Base-by-base conservation (phyloP, 1,284 basidiomycete genomes). In the Psilocybe mexicana region DNA sequence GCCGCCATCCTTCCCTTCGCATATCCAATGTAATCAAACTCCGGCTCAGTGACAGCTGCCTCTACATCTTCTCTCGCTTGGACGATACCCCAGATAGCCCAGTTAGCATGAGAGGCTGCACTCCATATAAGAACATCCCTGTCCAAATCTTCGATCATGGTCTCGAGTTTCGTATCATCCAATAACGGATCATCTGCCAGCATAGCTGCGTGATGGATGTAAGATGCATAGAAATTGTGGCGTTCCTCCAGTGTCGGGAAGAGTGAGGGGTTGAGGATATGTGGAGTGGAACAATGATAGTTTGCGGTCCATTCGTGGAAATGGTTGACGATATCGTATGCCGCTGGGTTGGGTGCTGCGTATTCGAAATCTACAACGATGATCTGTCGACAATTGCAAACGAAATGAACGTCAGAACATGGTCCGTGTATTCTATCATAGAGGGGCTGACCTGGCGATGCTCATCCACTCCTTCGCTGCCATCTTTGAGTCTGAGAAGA, bases 291-390 rank as follows among this genome's bases (percentile, higher is more conserved):
- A 5, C 83, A 81, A 69, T 93, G 90, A 72, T 97, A 98, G 73
- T 96, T 83, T 18, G 93, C 90, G 28, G 91, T 91, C 94, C 95
- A 97, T 75, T 97, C 95, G 70, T 93, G 88, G 75, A 96, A 97
- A 75, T 97, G 94, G 75, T 97, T 97, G 59, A 91, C 94, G 67
- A 98, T 94, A 71, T 98, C 95, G 74, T 88, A 96, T 2, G 92
- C 90, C 2, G 93, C 86, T 28, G 93, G 87, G 71, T 96, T 97
- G 2, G 91, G 89, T 0, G 88, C 82, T 6, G 94, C 93, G 69
- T 97, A 98, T 75, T 98, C 95, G 70, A 96, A 97, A 74, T 97
- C 94, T 62, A 97, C 92, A 38, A 97, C 93, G 69, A 96, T 92
- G 66, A 96, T 87, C 90, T 94, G 68, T 18, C 18, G 18, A 18